Evolutionary conservation across 345 rosid genomes (phyloP), one percentile per base, ranked within the genome.

Genomic region (Citrus hindsii): DNA sequence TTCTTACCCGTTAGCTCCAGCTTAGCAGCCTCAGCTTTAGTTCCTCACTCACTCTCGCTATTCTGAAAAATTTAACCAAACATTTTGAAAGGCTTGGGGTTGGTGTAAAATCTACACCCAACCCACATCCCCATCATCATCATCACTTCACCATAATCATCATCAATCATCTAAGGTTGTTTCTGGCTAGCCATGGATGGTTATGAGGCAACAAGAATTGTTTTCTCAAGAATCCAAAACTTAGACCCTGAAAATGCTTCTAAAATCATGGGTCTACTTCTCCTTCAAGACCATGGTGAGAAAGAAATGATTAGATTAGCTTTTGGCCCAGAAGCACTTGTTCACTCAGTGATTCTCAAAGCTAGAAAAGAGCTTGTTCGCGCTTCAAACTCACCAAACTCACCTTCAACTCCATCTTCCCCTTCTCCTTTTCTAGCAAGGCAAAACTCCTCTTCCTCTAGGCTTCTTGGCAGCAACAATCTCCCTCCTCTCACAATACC

Each of bases 231-330:
- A 83, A 93, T 93, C 85, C 94, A 93, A 76, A 87, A 65, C 76
- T 37, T 89, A 55, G 98, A 94, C 85, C 93, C 97, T 46, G 97
- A 93, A 18, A 91, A 92, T 87, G 97, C 98, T 22, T 92, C 98
- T 40, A 94, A 89, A 86, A 94, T 93, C 91, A 93, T 94, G 95
- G 95, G 98, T 80, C 85, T 93, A 48, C 93, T 94, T 79, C 90
- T 94, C 62, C 89, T 93, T 73, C 96, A 94, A 82, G 98, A 94
- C 75, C 95, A 91, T 40, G 95, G 98, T n/a, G 98, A 94, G 69
- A 93, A 94, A 71, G 98, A 93, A 83, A 93, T 93, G 97, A 93
- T 94, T 79, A 85, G 98, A 73, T 85, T 94, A 56, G 98, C 98
- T 83, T 90, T 92, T 84, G 98, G 98, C 14, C 95, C 98, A 0